Base-by-base conservation (phyloP, 176 grass and related monocot genomes). In the Musa itinerans region DNA sequence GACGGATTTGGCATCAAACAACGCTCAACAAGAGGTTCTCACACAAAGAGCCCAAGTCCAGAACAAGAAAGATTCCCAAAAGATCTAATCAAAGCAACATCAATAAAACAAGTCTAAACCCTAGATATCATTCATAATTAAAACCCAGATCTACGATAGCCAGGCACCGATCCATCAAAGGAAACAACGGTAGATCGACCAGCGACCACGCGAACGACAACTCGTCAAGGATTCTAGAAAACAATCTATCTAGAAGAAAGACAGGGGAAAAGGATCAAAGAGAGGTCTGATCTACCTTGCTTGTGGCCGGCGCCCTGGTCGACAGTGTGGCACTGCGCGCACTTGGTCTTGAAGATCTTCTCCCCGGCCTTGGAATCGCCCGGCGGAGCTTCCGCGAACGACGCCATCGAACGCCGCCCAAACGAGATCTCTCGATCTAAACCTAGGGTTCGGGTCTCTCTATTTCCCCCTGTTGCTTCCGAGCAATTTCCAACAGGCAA, bases 341-440 rank as follows among this genome's bases (percentile, higher is more conserved):
- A 96, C 76, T 96, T 96, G 26, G 86, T 92, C 82, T 84, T 88
- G 89, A 96, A 96, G 82, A 96, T 96, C 92, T 96, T 96, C 77
- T 96, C 82, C 78, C 92, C 92, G 56, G 76, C 65, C 59, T 20
- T 51, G 48, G 76, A 10, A 74, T 89, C 77, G 2, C 88, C 92
- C 0, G 74, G 84, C 2, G 92, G 92, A 66, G 92, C 92, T 59
- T 87, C 84, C 27, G 68, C 69, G 49, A 96, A 96, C 50, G 92
- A 86, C 52, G 92, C 88, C 91, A 93, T 93, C 23, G 52, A 5
- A 73, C 70, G 20, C 68, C 1, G 1, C 26, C 62, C 62, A 11
- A 43, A 63, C 61, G 19, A 63, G 21, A 63, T 63, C 17, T 2
- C 61, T 63, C 19, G 9, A 43, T 43, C 34, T 6, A 43, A 34